Evolutionary conservation across 1,284 basidiomycete species (phyloP), one percentile per base, ranked within the genome.

Genomic region (Ceratobasidium sp.): DNA sequence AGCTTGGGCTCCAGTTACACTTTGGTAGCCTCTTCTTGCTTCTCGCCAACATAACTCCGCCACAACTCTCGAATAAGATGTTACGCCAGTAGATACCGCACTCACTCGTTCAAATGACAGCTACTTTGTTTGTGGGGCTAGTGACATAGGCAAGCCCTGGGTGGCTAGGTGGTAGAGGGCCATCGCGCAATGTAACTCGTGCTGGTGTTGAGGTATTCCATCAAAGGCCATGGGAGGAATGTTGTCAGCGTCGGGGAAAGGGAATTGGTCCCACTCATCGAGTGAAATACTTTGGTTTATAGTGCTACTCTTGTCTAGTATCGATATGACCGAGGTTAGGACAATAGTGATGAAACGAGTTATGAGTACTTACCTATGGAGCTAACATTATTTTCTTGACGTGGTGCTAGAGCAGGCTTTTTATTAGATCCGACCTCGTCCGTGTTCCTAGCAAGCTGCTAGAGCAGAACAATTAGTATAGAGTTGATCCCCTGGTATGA

Each of bases 1-100:
- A 35, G 64, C 23, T 11, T 76, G 76, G 76, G 43, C 35, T 16
- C 41, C 64, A 16, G 38, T 55, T 57, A 54, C 49, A 8, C 38
- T 67, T 16, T 67, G 64, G 64, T 67, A 67, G 52, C 32, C 18
- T 28, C 38, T 23, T 6, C 21, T 38, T 11, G 11, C 44, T 7
- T 26, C n/a, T 14, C 46, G 32, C 43, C 14, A 50, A 49, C 32
- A 52, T 66, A 41, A 52, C 43, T 41, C 41, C 57, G 14, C 62
- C 23, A 21, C 38, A 38, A 30, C 46, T 16, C 23, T 41, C 28
- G 63, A 28, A 28, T 55, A 30, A 23, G 7, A 30, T 55, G 16
- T 55, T 38, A 55, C 21, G 7, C 16, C 26, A 23, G 52, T 23
- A 55, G 52, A 66, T 66, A 66, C 63, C 47, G 52, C 23, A 50